phyloP scores from a whole-genome alignment of 192 early-diverging fungal genomes.

The Diversispora eburnea region DNA sequence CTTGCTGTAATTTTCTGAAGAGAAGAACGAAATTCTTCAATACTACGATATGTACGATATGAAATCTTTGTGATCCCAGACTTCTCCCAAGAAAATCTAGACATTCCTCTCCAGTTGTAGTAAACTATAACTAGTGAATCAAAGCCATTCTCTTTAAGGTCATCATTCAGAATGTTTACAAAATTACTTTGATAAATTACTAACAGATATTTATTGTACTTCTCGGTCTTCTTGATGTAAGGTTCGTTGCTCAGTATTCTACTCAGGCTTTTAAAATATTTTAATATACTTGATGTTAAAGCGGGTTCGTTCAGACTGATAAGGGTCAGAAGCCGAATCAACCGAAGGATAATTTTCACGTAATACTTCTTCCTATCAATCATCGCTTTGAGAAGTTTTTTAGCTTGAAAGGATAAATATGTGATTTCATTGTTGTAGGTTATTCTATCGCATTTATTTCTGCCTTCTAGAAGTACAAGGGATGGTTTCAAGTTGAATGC shows the following conservation, averaged over 20 bases:
- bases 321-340: too few species aligned
- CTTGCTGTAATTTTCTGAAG: slow-evolving; percentile 6
- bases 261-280: background rate
- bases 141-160: background rate
- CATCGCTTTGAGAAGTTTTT: too few species aligned
- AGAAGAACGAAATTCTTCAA: slow-evolving; percentile 13
- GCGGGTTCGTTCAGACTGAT: too few species aligned
- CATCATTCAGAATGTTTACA: background rate
- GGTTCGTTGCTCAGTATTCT: background rate
- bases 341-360: too few species aligned
- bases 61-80: background rate
- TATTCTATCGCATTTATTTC: too few species aligned
- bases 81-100: background rate
- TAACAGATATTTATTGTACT: slow-evolving; percentile 6
- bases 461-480: background rate
- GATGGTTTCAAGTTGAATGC: background rate
- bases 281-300: too few species aligned
- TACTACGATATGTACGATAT: background rate
- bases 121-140: slow-evolving; percentile 16
- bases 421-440: too few species aligned
- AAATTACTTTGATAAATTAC: background rate
- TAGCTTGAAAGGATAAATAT: too few species aligned
- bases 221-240: background rate
- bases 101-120: background rate
- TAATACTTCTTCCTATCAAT: too few species aligned